A percentile compares a stretch with the other conserved stretches of the same genome.
Conservation (phyloP, 2,329 filamentous ascomycete genomes). For the Lomentospora prolificans region DNA sequence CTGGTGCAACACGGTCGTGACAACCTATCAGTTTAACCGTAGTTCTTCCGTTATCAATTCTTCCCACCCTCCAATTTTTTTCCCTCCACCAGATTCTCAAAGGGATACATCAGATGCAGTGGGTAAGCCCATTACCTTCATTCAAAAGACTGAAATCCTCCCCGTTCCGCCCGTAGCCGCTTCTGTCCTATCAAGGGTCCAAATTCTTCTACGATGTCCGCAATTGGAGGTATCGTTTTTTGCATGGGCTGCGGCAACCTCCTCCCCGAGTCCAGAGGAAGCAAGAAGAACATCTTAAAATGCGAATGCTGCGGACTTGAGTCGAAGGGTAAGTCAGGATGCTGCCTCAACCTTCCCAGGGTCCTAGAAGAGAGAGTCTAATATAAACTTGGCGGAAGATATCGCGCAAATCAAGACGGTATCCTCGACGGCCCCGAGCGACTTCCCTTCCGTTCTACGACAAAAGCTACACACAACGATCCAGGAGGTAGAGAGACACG, state of each 20-base stretch:
- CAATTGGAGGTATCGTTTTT: constrained; percentile 85
- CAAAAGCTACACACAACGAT: constrained; percentile 77
- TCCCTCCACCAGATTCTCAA: neutral
- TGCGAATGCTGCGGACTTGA: constrained; percentile 82
- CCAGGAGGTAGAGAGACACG: constrained; percentile 68
- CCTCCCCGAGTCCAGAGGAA: constrained; percentile 69
- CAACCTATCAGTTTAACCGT: constrained; percentile 1
- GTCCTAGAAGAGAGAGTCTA: neutral
- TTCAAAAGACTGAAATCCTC: neutral
- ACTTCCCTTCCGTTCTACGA: constrained; percentile 83
- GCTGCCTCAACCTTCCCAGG: constrained; percentile 7
- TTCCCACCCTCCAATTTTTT: neutral
- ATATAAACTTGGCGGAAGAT: constrained; percentile 35
- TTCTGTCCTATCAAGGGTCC: too few species aligned
- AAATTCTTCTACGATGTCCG: constrained; percentile 59
- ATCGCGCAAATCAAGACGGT: constrained; percentile 65
- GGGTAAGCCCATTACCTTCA: neutral
- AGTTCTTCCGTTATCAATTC: neutral
- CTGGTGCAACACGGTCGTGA: neutral
- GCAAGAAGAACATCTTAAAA: constrained; percentile 61
- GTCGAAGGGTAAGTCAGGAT: constrained; percentile 74
- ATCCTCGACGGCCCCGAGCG: constrained; percentile 76
- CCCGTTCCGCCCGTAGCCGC: neutral
- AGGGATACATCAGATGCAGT: too few species aligned
- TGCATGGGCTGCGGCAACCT: constrained; percentile 90